phyloP scores from a whole-genome alignment of 805 yeast genomes.

The Starmerella vaccinii region DNA sequence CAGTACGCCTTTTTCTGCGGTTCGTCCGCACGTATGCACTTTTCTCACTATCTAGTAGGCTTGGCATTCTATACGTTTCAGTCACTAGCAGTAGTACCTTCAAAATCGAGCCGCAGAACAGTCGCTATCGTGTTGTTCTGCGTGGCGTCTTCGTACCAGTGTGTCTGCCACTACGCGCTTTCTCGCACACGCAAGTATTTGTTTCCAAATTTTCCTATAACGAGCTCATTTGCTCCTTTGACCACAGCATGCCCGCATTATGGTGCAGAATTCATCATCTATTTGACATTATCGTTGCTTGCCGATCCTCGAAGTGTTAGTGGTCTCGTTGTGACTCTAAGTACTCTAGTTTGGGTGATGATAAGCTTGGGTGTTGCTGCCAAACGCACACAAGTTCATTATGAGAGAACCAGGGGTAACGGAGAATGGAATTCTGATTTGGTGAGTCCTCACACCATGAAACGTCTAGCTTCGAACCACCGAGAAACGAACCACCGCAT shows the following conservation, averaged over 20 bases:
- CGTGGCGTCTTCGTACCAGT: slow-evolving; percentile 39
- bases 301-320: slow-evolving; percentile 11
- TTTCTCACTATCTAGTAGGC: slow-evolving; percentile 53
- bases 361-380: slow-evolving; percentile 44
- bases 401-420: slow-evolving; percentile 23
- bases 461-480: too few species aligned
- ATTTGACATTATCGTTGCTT: slow-evolving; percentile 29
- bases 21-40: slow-evolving; percentile 42
- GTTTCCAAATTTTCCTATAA: slow-evolving; percentile 39
- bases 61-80: slow-evolving; percentile 37
- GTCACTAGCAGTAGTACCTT: slow-evolving; percentile 1
- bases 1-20: slow-evolving; percentile 35
- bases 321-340: slow-evolving; percentile 16
- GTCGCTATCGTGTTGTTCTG: slow-evolving; percentile 26
- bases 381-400: slow-evolving; percentile 38
- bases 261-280: slow-evolving; percentile 46
- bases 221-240: slow-evolving; percentile 22
- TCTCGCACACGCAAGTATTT: slow-evolving; percentile 45
- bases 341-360: slow-evolving; percentile 29
- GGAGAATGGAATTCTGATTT: too few species aligned
- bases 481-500: too few species aligned
- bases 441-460: too few species aligned
- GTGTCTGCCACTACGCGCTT: slow-evolving; percentile 39
- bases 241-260: slow-evolving; percentile 52
- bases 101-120: not conserved